A percentile compares a stretch with the other conserved stretches of the same genome.
Conservation (phyloP, 2,329 filamentous ascomycete genomes). For the Alternaria novae-zelandiae region DNA sequence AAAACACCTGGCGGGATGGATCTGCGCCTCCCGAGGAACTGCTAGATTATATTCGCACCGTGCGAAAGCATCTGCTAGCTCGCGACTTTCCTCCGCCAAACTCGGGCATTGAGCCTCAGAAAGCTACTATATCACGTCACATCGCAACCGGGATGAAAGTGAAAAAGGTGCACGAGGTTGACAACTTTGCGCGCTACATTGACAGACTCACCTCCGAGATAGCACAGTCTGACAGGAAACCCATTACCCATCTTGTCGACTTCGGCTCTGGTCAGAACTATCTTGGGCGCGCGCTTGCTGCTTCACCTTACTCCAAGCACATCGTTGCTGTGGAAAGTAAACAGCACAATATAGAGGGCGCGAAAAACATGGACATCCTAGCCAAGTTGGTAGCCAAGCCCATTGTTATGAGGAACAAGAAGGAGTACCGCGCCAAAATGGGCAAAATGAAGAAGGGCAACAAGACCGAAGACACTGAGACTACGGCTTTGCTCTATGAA, state of each 20-base stretch:
- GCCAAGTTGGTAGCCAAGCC: conserved; percentile 78
- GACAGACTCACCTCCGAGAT: conserved; percentile 68
- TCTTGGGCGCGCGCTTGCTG: conserved; percentile 84
- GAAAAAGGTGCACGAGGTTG: conserved; percentile 95
- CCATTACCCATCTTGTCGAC: conserved; percentile 87
- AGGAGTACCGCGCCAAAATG: conserved; percentile 66
- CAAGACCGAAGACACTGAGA: conserved; percentile 32
- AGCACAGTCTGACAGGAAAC: conserved; percentile 32
- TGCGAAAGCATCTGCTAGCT: conserved; percentile 72
- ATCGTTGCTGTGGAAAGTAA: conserved; percentile 91
- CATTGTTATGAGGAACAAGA: conserved; percentile 81
- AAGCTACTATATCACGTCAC: conserved; percentile 69
- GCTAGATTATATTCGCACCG: conserved; percentile 72
- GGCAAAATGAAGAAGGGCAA: conserved; percentile 51
- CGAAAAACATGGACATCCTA: conserved; percentile 81
- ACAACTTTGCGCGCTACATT: conserved; percentile 87
- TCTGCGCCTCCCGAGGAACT: conserved; percentile 62
- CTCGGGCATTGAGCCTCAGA: conserved; percentile 41
- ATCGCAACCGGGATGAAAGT: conserved; percentile 91
- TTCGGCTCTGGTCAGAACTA: conserved; percentile 98
- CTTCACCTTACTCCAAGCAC: conserved; percentile 81
- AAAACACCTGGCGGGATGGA: conserved; percentile 51
- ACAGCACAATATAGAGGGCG: conserved; percentile 84
- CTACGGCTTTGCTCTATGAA: background rate
- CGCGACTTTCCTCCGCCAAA: conserved; percentile 61